These are phyloP conservation scores for Yamadazyma sp. DNA, from an alignment of 1,139 yeast genomes.

Conservation along the genomic window DNA sequence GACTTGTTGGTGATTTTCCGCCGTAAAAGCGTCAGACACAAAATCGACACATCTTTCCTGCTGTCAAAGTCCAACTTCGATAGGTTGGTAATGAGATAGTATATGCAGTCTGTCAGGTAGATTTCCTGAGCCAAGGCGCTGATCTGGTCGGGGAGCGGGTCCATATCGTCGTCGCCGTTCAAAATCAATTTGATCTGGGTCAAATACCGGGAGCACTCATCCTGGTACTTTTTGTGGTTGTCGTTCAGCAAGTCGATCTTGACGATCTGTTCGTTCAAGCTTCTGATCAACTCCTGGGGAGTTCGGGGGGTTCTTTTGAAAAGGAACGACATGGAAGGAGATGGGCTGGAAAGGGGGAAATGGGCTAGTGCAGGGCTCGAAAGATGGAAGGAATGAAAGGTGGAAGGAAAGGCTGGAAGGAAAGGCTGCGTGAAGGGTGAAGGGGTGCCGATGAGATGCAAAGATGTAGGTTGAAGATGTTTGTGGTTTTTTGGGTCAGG, in stretches of 20 bases:
- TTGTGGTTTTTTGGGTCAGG: too few species aligned
- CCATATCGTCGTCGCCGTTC: conserved; percentile 70
- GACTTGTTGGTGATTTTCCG: conserved; percentile 75
- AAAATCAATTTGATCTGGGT: conserved; percentile 66
- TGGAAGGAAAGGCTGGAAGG: too few species aligned
- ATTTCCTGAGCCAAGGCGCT: conserved; percentile 74
- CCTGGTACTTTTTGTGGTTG: conserved; percentile 62
- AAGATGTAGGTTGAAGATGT: too few species aligned
- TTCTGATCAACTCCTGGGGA: conserved; percentile 78
- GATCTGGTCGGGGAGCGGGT: conserved; percentile 76
- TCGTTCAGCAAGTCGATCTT: conserved; percentile 61
- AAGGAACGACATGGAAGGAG: conserved; percentile 68
- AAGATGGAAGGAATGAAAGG: too few species aligned
- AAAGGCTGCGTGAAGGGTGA: too few species aligned
- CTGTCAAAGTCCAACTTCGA: conserved; percentile 80
- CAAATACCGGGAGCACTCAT: conserved; percentile 71
- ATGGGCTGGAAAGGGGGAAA: background rate
- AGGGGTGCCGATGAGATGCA: too few species aligned
- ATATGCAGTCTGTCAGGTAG: conserved; percentile 68
- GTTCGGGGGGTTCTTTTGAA: conserved; percentile 92
- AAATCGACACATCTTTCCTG: conserved; percentile 73
- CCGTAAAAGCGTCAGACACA: conserved; percentile 76
- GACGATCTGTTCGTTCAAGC: conserved; percentile 68
- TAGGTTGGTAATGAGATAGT: conserved; percentile 57
- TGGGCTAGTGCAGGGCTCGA: too few species aligned